Evolutionary conservation across 148 eudicot species (phyloP).

Genomic region (Rhododendron henanense): DNA sequence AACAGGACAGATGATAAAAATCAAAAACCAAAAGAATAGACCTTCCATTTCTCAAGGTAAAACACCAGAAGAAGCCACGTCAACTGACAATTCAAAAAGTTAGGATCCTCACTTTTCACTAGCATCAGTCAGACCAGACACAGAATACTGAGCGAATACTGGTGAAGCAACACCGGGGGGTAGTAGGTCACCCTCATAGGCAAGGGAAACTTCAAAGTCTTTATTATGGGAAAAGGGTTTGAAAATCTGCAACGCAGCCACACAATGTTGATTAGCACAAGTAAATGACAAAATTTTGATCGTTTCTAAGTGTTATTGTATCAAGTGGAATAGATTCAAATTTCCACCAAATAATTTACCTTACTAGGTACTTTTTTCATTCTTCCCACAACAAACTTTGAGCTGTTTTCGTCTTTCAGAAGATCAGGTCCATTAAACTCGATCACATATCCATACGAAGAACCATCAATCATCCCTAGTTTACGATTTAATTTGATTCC

Average conservation of each 20-base stretch:
- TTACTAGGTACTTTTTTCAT: constrained; percentile 95
- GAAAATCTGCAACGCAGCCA: constrained; percentile 54
- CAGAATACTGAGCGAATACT: constrained; percentile 62
- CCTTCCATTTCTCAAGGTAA: not conserved
- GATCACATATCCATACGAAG: constrained; percentile 80
- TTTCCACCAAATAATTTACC: constrained; percentile 34
- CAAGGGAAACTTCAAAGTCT: constrained; percentile 83
- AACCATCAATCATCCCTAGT: constrained; percentile 94
- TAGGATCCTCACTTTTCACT: constrained; percentile 62
- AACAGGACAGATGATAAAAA: not conserved
- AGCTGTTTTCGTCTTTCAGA: constrained; percentile 68
- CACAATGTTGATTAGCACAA: constrained; percentile 6
- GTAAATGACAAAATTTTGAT: not conserved
- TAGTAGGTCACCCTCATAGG: constrained; percentile 66
- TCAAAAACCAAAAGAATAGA: not conserved
- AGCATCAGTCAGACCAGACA: constrained; percentile 80
- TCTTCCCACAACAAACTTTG: constrained; percentile 69
- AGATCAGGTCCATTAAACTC: constrained; percentile 79
- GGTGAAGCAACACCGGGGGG: constrained; percentile 77
- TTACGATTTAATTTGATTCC: constrained; percentile 95
- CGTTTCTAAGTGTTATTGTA: not conserved
- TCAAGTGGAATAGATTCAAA: not conserved
- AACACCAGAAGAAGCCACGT: not conserved
- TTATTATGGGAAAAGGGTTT: constrained; percentile 70
- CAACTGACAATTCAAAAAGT: constrained; percentile 8